Evolutionary conservation across 768 basidiomycete genomes (phyloP), one percentile per base, ranked within the genome.

Genomic region (Pleurotus tuber-regium): DNA sequence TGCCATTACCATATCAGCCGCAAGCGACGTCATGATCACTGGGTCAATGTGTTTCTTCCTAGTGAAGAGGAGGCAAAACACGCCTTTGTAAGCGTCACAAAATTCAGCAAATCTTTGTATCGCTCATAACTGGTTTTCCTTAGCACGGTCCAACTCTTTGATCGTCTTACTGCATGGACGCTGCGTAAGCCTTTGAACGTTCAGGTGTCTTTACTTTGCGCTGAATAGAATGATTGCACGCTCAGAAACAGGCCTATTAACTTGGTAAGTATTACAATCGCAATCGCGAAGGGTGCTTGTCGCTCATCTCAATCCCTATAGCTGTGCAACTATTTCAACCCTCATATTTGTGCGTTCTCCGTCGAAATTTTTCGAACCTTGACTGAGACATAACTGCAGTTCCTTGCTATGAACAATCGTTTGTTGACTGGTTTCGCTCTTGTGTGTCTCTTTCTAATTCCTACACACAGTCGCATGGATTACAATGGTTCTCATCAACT

Each of bases 1-100:
- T n/a, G 54, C 61, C 9, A 35, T 66, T 2, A 44, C 50, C 16
- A 26, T 61, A 12, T 61, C 61, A 9, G 60, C 57, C 9, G 11
- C 18, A 9, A 14, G 38, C 18, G 38, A 40, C 18, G 10, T 19
- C 9, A 9, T 40, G n/a, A 19, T 40, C 21, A 19, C 38, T 9
- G 38, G 9, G 38, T 16, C 12, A 16, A 16, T 19, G 11, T 40
- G 38, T 18, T 40, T 40, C 38, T 18, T 40, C 4, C 38, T 40
- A 11, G 12, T 40, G 10, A 40, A 19, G 18, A 40, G 4, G 16
- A 40, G n/a, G n/a, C n/a, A n/a, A n/a, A n/a, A n/a, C n/a, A n/a
- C n/a, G n/a, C n/a, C n/a, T n/a, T n/a, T n/a, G n/a, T n/a, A n/a
- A n/a, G n/a, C n/a, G n/a, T n/a, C n/a, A n/a, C n/a, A n/a, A n/a